Evolutionary conservation across 805 yeast species (phyloP).

Genomic region (Candida alai): DNA sequence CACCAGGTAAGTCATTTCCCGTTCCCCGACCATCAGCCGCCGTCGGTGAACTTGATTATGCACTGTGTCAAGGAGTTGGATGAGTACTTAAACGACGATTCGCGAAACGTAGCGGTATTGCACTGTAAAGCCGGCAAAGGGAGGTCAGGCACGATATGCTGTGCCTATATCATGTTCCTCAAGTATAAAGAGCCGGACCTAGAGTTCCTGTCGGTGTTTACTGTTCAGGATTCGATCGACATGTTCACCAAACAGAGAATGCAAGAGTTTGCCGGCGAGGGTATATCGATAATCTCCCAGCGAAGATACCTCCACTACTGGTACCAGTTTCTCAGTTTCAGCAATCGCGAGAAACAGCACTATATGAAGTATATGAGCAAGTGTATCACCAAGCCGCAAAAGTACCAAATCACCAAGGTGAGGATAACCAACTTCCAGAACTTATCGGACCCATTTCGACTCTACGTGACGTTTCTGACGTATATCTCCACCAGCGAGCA

Average conservation of each 20-base stretch:
- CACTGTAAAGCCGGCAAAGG: conserved; percentile 95
- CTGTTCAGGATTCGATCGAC: conserved; percentile 45
- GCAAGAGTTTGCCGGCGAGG: conserved; percentile 52
- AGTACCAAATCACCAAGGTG: neutral
- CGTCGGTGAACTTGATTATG: conserved; percentile 54
- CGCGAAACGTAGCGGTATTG: conserved; percentile 54
- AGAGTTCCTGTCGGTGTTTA: conserved; percentile 11
- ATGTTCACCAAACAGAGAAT: conserved; percentile 57
- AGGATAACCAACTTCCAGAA: neutral
- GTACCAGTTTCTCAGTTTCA: conserved; percentile 12
- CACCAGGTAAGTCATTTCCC: conserved; percentile 43
- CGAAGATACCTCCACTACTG: conserved; percentile 62
- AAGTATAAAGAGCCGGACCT: neutral
- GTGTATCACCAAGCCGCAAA: too few relatives aligned
- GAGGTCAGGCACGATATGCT: conserved; percentile 72
- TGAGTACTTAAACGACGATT: conserved; percentile 29
- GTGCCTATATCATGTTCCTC: conserved; percentile 62
- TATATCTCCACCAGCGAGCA: neutral
- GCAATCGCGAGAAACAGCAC: neutral
- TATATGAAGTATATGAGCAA: neutral
- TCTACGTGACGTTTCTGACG: conserved; percentile 1
- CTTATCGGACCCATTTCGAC: neutral
- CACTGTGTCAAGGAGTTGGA: conserved; percentile 43
- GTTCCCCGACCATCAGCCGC: conserved; percentile 76
- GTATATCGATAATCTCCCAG: conserved; percentile 73